Evolutionary conservation across 2,329 filamentous ascomycete genomes (phyloP).

Genomic region (Cryoendolithus antarcticus): DNA sequence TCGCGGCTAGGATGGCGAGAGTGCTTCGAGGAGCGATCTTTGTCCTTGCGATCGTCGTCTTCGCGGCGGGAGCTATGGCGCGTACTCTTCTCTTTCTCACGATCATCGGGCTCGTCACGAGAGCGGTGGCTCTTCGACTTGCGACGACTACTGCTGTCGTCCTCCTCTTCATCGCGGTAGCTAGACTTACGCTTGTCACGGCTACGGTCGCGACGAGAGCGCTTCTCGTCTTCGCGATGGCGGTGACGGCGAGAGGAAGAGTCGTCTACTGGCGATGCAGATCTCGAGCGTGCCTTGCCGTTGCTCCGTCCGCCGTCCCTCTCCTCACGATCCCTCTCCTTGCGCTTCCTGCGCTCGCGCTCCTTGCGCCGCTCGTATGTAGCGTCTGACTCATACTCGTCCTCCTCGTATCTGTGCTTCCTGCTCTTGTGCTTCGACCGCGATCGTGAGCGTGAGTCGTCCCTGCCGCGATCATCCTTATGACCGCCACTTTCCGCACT

Average conservation of each 20-base stretch:
- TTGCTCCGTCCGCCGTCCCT: conserved; percentile 24
- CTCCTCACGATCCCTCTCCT: conserved; percentile 37
- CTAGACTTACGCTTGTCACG: conserved; percentile 25
- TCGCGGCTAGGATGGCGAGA: conserved; percentile 27
- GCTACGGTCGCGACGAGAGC: conserved; percentile 33
- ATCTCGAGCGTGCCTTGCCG: conserved; percentile 46
- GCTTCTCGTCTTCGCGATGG: conserved; percentile 29
- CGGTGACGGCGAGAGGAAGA: conserved; percentile 47
- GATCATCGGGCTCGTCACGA: conserved; percentile 17
- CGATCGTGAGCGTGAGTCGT: conserved; percentile 22
- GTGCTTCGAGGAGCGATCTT: conserved; percentile 23
- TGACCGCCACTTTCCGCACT: conserved; percentile 4
- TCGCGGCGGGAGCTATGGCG: conserved; percentile 34
- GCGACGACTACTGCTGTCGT: conserved; percentile 17
- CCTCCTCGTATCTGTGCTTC: conserved; percentile 37
- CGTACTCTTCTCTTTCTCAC: conserved; percentile 8
- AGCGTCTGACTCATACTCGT: conserved; percentile 31
- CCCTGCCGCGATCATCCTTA: conserved; percentile 10
- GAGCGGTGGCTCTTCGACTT: conserved; percentile 27
- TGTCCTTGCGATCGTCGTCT: conserved; percentile 33
- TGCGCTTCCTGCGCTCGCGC: conserved; percentile 17
- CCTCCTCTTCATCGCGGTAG: conserved; percentile 4
- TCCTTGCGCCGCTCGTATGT: conserved; percentile 25
- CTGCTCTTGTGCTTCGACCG: conserved; percentile 37
- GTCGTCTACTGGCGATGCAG: conserved; percentile 49